Evolutionary conservation across 129 eudicot species (phyloP), one percentile per base, ranked within the genome.

Genomic region (Lactuca saligna): DNA sequence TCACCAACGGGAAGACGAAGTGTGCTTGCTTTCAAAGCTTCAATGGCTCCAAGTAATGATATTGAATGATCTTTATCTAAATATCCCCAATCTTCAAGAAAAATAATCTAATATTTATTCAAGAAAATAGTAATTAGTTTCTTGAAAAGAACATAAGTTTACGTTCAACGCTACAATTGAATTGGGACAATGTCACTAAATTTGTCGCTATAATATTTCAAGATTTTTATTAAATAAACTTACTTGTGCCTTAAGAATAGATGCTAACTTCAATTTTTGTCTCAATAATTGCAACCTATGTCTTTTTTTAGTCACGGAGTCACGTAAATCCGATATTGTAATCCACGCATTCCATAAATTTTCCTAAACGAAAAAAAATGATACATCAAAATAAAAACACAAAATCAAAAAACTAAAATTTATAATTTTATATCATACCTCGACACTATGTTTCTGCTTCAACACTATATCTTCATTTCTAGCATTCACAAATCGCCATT

Each of bases 21-120:
- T 59, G 97, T 94, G 89, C 97, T 94, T 67, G 99, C 99, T 79
- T 81, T 94, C 70, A 94, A 75, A 61, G 99, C 90, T 86, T 89
- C 99, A 75, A 87, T 93, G 72, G 97, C 99, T 64, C 95, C 97
- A 17, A 77, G 84, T 73, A 93, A 68, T 46, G 99, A 87, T 73
- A 79, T 64, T 10, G 81, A 82, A 81, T 93, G 97, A 53, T 85
- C 86, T 73, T 83, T 75, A 75, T 89, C 99, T 46, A 93, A 63
- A 75, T 76, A 84, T 50, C 86, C 85, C 97, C 99, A 93, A 37
- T 81, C 93, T 80, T 89, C 99, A 68, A 93, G 73, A 83, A 49
- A 84, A 6, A 54, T 55, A 42, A 81, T 80, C 97, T 93, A 76
- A 76, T 70, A 79, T 73, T 39, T 17, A 6, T 48, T 66, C 61